A percentile compares a stretch with the other conserved stretches of the same genome.
Conservation (phyloP, 176 grass and related monocot species). For the Alopecurus myosuroides region DNA sequence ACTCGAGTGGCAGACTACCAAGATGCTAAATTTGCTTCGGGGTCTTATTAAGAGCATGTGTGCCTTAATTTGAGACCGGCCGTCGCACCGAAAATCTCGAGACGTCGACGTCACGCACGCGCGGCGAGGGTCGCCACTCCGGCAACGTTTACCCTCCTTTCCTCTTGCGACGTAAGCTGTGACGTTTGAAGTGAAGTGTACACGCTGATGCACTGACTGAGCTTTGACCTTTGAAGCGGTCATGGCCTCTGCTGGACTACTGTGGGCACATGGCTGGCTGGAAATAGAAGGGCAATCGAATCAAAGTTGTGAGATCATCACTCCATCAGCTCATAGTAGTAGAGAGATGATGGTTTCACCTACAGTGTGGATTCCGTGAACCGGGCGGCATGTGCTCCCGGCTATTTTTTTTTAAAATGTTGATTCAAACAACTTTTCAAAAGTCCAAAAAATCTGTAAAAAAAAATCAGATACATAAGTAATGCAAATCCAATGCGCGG, state of each 20-base stretch:
- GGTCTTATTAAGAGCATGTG: background rate
- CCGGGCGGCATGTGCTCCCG: no score
- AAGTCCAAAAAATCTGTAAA: no score
- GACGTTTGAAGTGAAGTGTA: background rate
- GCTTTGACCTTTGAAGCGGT: background rate
- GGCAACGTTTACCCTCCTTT: background rate
- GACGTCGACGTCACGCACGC: background rate
- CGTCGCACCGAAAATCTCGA: background rate
- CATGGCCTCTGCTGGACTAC: background rate
- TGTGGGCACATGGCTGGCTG: background rate
- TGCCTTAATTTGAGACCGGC: background rate
- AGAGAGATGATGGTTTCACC: no score
- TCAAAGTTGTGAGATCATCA: background rate
- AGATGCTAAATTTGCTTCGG: background rate
- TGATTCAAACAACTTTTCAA: no score
- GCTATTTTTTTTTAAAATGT: no score
- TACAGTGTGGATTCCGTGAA: no score
- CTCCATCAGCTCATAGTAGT: background rate
- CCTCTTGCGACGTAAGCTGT: background rate
- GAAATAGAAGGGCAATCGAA: background rate
- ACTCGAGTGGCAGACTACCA: background rate
- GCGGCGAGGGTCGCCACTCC: background rate
- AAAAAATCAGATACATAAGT: no score
- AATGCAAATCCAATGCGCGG: no score
- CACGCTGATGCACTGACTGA: background rate